Percentiles rank a stretch among this genome's conserved stretches.
Evolutionary conservation across 2,329 filamentous ascomycete genomes (phyloP).

Genomic region (Aureobasidium namibiae): DNA sequence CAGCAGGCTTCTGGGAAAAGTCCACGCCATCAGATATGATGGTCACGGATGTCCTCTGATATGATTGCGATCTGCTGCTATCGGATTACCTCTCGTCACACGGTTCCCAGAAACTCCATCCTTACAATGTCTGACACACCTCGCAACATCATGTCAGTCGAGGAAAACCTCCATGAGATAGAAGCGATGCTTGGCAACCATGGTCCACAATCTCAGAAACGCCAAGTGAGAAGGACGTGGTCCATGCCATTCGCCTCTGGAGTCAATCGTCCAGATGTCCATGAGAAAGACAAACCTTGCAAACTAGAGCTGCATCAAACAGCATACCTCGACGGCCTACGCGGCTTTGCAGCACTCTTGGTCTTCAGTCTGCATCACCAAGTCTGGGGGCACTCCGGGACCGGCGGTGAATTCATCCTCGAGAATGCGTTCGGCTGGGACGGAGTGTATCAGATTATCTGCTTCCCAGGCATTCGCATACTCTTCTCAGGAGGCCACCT

Average conservation of each 20-base stretch:
- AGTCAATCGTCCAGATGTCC: neutral
- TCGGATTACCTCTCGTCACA: too few relatives aligned
- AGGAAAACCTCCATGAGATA: neutral
- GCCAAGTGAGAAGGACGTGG: neutral
- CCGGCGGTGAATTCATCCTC: conserved; percentile 32
- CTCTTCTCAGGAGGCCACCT: conserved; percentile 57
- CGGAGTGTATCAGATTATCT: conserved; percentile 40
- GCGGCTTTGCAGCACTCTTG: conserved; percentile 58
- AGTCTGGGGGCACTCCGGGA: conserved; percentile 44
- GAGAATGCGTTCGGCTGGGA: conserved; percentile 48
- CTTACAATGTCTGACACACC: neutral
- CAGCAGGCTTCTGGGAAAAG: too few relatives aligned
- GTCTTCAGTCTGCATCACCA: conserved; percentile 57
- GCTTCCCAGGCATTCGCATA: conserved; percentile 50
- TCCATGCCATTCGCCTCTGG: neutral
- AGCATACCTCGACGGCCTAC: conserved; percentile 55
- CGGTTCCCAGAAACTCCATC: too few relatives aligned
- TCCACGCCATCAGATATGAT: too few relatives aligned
- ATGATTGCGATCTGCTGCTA: too few relatives aligned
- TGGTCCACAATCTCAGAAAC: neutral
- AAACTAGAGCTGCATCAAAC: conserved; percentile 35
- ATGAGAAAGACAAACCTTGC: neutral
- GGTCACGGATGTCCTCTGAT: too few relatives aligned
- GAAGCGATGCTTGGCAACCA: conserved; percentile 8
- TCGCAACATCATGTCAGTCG: neutral